Conservation (phyloP, 2,329 filamentous ascomycete genomes). For the Colletotrichum endophyticum region DNA sequence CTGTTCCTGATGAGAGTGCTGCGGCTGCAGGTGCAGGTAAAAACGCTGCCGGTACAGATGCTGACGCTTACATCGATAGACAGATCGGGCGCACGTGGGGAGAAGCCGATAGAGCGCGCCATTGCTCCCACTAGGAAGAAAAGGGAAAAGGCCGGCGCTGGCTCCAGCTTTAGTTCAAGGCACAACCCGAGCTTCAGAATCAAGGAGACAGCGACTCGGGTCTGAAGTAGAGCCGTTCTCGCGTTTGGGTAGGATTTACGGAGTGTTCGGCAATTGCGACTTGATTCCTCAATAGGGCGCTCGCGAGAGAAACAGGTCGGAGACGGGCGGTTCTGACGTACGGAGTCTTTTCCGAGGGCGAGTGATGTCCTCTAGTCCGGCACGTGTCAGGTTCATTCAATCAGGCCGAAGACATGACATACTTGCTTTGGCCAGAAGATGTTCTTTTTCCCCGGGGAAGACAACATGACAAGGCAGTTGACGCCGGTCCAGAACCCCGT, state of each 20-base stretch:
- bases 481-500: background rate
- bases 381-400: constrained; percentile 14
- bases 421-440: background rate
- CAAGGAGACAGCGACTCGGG: background rate
- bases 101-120: background rate
- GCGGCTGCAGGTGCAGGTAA: background rate
- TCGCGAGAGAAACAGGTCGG: background rate
- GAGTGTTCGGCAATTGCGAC: background rate
- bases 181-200: background rate
- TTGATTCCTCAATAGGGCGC: background rate
- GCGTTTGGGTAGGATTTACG: background rate
- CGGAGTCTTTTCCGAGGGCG: background rate
- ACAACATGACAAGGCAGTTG: background rate
- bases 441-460: background rate
- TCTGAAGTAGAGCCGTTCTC: background rate
- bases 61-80: background rate
- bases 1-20: background rate
- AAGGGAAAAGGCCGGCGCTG: background rate
- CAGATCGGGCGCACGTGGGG: background rate
- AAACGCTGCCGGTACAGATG: background rate
- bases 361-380: background rate
- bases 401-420: background rate
- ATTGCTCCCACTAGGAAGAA: background rate
- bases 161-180: background rate
- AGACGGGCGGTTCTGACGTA: background rate